Conservation (phyloP, 768 basidiomycete species). For the Collybia sp. region DNA sequence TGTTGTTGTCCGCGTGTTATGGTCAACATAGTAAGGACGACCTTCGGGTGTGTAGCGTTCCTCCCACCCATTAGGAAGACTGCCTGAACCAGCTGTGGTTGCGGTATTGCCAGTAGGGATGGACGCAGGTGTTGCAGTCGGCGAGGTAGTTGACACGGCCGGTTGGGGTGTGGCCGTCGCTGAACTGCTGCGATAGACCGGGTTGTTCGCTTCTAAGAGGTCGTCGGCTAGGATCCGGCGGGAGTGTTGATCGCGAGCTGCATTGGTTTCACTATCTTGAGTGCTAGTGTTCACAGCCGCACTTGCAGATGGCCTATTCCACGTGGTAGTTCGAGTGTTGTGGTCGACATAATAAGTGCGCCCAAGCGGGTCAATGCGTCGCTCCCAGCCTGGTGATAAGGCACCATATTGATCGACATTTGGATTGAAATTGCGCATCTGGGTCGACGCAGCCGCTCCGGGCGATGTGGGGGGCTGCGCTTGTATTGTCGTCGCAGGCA, state of each 20-base stretch:
- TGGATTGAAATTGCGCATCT: slow-evolving; percentile 87
- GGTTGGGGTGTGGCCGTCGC: slow-evolving; percentile 11
- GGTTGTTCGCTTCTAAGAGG: slow-evolving; percentile 68
- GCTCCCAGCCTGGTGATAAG: slow-evolving; percentile 91
- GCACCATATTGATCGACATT: slow-evolving; percentile 92
- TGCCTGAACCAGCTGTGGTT: slow-evolving; percentile 73
- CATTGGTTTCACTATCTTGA: slow-evolving; percentile 77
- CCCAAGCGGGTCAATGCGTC: slow-evolving; percentile 93
- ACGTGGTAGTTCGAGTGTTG: slow-evolving; percentile 95
- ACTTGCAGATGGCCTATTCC: slow-evolving; percentile 87
- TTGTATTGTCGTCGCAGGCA: slow-evolving; percentile 18
- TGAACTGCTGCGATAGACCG: slow-evolving; percentile 27
- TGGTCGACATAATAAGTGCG: slow-evolving; percentile 99
- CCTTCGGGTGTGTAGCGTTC: slow-evolving; percentile 98
- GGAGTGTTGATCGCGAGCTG: slow-evolving; percentile 82
- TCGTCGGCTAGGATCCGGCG: slow-evolving; percentile 84
- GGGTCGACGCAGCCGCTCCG: slow-evolving; percentile 41
- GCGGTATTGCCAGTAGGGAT: slow-evolving; percentile 39
- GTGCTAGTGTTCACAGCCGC: slow-evolving; percentile 66
- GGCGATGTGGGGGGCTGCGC: slow-evolving; percentile 24
- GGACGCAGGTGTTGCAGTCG: slow-evolving; percentile 29
- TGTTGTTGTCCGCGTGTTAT: slow-evolving; percentile 99
- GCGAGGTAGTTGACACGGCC: slow-evolving; percentile 18
- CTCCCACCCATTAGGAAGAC: slow-evolving; percentile 96
- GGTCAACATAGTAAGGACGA: slow-evolving; percentile 97